A percentile compares a stretch with the other conserved stretches of the same genome.
These are phyloP conservation scores for Claviceps arundinis DNA, from an alignment of 2,329 filamentous ascomycete genomes.

Conservation along the genomic window DNA sequence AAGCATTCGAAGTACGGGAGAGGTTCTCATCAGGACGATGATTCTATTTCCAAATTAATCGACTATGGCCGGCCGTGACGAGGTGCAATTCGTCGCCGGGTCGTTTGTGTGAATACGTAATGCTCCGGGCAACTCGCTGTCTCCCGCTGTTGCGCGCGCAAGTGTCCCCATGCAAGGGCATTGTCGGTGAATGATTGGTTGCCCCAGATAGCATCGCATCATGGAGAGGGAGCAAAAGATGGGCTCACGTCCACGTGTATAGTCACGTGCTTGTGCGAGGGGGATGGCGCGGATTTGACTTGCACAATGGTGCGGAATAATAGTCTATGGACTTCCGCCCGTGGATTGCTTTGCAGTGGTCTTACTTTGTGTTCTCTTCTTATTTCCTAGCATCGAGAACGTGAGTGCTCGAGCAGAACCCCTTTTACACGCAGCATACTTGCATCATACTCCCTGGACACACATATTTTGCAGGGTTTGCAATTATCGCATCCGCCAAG, in stretches of 20 bases:
- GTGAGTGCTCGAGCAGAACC: too few species aligned
- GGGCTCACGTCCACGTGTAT: neutral
- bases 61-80: neutral
- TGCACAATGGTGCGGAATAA: neutral
- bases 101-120: neutral
- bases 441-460: too few species aligned
- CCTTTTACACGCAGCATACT: too few species aligned
- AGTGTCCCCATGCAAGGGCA: neutral
- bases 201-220: neutral
- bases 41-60: neutral
- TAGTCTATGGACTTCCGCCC: too few species aligned
- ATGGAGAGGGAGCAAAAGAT: neutral
- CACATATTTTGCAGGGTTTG: neutral
- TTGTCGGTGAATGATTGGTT: slow-evolving; percentile 2
- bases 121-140: neutral
- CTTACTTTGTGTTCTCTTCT: too few species aligned
- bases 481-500: neutral
- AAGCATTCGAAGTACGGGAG: neutral
- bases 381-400: too few species aligned
- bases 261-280: neutral
- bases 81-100: neutral
- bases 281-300: neutral
- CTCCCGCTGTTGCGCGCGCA: neutral
- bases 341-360: too few species aligned
- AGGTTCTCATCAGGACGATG: neutral